phyloP scores from a whole-genome alignment of 306 rosid genomes.

The Gastrolobium bilobum region DNA sequence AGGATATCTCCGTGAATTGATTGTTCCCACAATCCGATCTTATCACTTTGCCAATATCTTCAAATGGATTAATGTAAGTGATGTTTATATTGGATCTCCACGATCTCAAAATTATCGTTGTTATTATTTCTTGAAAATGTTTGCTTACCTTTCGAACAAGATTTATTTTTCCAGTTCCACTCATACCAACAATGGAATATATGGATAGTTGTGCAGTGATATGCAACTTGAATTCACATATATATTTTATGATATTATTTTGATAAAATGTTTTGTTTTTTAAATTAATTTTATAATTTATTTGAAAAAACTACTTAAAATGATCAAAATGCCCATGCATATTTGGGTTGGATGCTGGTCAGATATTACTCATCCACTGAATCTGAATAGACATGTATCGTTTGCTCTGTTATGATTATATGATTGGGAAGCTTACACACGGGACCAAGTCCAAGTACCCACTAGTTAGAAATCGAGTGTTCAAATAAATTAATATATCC shows the following conservation, averaged over 20 bases:
- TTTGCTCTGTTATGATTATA: constrained; percentile 4
- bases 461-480: background rate
- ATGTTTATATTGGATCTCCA: constrained; percentile 12
- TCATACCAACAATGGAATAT: too few species aligned
- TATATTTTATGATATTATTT: too few species aligned
- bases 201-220: too few species aligned
- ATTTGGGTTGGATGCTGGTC: background rate
- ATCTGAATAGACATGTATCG: background rate
- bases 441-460: background rate
- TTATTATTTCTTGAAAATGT: too few species aligned
- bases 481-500: background rate
- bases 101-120: background rate
- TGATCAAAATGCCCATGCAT: too few species aligned
- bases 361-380: background rate
- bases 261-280: too few species aligned
- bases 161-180: too few species aligned
- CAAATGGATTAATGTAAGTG: constrained; percentile 1
- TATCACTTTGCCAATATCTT: background rate
- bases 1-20: background rate
- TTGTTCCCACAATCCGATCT: background rate
- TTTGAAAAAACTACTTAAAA: too few species aligned
- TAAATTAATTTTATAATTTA: too few species aligned
- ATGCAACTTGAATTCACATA: too few species aligned
- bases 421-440: background rate
- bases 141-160: too few species aligned